phyloP scores from a whole-genome alignment of 306 rosid species.

The Begonia masoniana region DNA sequence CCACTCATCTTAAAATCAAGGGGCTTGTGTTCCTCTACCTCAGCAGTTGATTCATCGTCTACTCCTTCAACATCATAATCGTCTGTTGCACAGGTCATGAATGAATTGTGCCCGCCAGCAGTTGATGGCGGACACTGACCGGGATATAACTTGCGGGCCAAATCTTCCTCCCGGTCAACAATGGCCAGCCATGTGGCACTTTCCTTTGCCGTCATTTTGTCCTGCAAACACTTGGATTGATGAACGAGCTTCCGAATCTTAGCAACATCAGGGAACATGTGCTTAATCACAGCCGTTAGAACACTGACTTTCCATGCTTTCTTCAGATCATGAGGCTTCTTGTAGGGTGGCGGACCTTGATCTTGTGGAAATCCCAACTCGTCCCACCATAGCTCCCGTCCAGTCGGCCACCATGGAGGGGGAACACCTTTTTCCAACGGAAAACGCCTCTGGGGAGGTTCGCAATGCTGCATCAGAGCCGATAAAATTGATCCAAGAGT shows the following conservation, averaged over 20 bases:
- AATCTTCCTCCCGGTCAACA: conserved; percentile 35
- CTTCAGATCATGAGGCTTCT: conserved; percentile 69
- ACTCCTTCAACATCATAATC: conserved; percentile 44
- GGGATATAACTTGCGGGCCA: conserved; percentile 35
- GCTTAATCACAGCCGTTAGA: conserved; percentile 51
- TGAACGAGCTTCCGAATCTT: conserved; percentile 38
- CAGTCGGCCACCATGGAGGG: conserved; percentile 88
- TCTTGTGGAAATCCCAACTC: conserved; percentile 23
- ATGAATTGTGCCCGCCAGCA: conserved; percentile 20
- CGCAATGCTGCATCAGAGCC: conserved; percentile 49
- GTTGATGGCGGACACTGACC: conserved; percentile 24
- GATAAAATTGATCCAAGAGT: conserved; percentile 56
- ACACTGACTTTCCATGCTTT: conserved; percentile 66
- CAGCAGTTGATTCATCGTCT: conserved; percentile 19
- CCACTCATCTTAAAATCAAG: conserved; percentile 10
- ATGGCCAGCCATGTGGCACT: conserved; percentile 50
- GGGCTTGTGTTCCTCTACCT: conserved; percentile 29
- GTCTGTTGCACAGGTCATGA: conserved; percentile 19
- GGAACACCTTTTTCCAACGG: conserved; percentile 51
- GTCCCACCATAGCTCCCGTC: conserved; percentile 50
- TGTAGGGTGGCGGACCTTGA: conserved; percentile 56
- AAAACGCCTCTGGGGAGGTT: conserved; percentile 52
- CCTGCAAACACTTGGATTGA: conserved; percentile 46
- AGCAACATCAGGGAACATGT: conserved; percentile 43
- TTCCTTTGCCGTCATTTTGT: conserved; percentile 62